Evolutionary conservation across 257 asterid genomes (phyloP).

Genomic region (Gardenia jasminoides): DNA sequence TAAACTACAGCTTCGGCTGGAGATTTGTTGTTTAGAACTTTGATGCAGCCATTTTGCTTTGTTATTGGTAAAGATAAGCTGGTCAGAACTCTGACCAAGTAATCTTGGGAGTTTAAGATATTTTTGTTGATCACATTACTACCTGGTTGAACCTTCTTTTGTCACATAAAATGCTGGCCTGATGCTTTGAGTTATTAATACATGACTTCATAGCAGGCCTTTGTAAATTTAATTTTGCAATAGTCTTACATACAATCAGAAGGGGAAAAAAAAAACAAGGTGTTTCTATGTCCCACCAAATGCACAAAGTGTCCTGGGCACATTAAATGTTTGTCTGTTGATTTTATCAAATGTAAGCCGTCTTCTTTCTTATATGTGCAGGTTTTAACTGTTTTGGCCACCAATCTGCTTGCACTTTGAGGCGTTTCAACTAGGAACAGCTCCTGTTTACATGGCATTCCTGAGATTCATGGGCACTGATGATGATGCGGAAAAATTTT

Average conservation of each 20-base stretch:
- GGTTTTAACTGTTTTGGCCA: conserved; percentile 46
- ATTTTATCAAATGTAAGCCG: neutral
- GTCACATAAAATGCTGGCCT: neutral
- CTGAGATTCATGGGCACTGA: conserved; percentile 43
- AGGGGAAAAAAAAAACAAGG: too few species aligned
- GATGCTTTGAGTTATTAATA: too few species aligned
- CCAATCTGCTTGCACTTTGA: conserved; percentile 39
- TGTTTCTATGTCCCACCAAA: too few species aligned
- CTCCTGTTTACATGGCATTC: conserved; percentile 42
- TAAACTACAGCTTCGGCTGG: neutral
- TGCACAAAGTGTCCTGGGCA: neutral
- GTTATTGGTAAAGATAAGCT: neutral
- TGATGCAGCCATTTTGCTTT: neutral
- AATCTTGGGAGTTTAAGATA: too few species aligned
- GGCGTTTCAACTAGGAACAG: conserved; percentile 34
- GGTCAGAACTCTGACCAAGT: neutral
- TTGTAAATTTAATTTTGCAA: too few species aligned
- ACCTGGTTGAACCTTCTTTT: neutral
- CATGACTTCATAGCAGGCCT: too few species aligned
- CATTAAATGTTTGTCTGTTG: neutral
- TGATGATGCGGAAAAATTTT: conserved; percentile 32
- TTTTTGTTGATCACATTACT: neutral
- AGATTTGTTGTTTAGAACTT: too few species aligned
- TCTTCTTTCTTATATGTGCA: conserved; percentile 14
- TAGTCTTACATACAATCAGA: too few species aligned